Evolutionary conservation across 1,284 basidiomycete genomes (phyloP).

Genomic region (Puccinia sorghi): DNA sequence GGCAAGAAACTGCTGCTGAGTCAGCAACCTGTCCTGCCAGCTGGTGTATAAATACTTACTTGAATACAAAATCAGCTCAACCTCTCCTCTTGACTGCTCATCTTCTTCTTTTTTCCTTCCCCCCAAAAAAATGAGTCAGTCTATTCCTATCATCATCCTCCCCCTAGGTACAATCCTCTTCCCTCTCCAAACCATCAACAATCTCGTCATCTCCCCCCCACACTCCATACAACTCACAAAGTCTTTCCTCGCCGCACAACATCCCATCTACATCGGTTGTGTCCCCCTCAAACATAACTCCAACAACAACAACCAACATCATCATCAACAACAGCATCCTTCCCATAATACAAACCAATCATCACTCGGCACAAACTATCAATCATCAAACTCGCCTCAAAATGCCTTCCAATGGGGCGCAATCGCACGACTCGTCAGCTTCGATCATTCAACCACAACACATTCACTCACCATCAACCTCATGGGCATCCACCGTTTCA

Average conservation of each 20-base stretch:
- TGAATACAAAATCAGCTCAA: too few relatives aligned
- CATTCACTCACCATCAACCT: conserved; percentile 12
- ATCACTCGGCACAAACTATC: neutral
- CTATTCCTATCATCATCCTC: conserved; percentile 15
- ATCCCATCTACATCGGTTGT: conserved; percentile 50
- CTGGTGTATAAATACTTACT: too few relatives aligned
- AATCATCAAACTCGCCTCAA: neutral
- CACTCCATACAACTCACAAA: conserved; percentile 4
- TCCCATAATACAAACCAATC: neutral
- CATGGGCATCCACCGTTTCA: conserved; percentile 13
- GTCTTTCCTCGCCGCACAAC: neutral
- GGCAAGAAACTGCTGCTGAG: too few relatives aligned
- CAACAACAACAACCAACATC: neutral
- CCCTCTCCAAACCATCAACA: conserved; percentile 22
- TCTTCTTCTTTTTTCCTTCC: too few relatives aligned
- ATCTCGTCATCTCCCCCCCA: conserved; percentile 5
- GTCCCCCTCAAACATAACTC: conserved; percentile 50
- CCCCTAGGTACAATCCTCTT: conserved; percentile 21
- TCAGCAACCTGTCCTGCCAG: too few relatives aligned
- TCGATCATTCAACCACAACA: neutral
- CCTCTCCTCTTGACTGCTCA: too few relatives aligned
- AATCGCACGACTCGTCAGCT: conserved; percentile 17
- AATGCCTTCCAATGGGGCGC: conserved; percentile 1
- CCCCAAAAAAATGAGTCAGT: neutral
- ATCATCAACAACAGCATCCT: neutral